phyloP scores from a whole-genome alignment of 257 asterid genomes.

The Ilex aquifolium region DNA sequence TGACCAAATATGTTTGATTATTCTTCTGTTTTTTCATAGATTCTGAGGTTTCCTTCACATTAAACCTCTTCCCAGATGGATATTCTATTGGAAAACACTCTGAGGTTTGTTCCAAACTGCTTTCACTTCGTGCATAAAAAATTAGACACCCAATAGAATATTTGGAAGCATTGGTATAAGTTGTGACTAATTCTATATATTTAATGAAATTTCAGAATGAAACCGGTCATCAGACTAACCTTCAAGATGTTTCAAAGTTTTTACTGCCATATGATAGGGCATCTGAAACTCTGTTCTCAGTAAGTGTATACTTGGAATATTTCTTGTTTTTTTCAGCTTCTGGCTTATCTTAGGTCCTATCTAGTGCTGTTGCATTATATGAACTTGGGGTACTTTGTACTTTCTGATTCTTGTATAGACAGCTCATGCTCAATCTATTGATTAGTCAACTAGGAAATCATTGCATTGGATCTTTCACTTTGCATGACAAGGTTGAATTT shows the following conservation, averaged over 20 bases:
- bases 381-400: background rate
- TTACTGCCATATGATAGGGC: slow-evolving; percentile 89
- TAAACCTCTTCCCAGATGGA: slow-evolving; percentile 79
- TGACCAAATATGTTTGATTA: slow-evolving; percentile 1
- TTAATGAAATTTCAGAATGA: slow-evolving; percentile 46
- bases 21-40: slow-evolving; percentile 33
- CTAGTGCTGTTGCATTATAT: background rate
- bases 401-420: background rate
- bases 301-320: slow-evolving; percentile 26
- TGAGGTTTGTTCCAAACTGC: slow-evolving; percentile 50
- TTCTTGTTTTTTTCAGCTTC: slow-evolving; percentile 7
- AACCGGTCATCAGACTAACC: slow-evolving; percentile 36
- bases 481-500: no score
- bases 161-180: background rate
- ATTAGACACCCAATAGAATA: background rate
- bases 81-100: slow-evolving; percentile 65
- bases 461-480: background rate
- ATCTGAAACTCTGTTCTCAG: slow-evolving; percentile 86
- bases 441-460: background rate
- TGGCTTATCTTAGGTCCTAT: slow-evolving; percentile 1
- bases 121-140: slow-evolving; percentile 9
- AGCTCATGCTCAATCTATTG: background rate
- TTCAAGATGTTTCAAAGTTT: slow-evolving; percentile 47
- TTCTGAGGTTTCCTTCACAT: slow-evolving; percentile 65
- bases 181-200: slow-evolving; percentile 10